Conservation (phyloP, 1,284 basidiomycete species). For the Trametes sp. region DNA sequence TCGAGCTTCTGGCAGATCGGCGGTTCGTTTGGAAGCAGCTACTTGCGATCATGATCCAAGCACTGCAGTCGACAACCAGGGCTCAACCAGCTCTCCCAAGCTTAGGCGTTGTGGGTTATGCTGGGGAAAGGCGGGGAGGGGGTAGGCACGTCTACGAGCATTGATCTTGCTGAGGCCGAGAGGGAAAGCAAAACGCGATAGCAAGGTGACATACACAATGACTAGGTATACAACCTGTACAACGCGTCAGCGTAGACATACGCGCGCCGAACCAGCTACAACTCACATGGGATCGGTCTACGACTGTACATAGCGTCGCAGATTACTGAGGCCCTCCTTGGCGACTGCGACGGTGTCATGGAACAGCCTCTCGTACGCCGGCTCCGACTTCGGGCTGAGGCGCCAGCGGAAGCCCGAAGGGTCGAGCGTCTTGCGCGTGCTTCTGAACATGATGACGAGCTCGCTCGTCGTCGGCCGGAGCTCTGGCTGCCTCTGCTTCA, state of each 20-base stretch:
- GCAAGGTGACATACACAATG: no score
- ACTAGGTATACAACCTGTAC: no score
- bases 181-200: no score
- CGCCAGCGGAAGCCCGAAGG: background rate
- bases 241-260: background rate
- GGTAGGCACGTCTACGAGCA: no score
- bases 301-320: conserved; percentile 19
- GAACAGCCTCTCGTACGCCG: conserved; percentile 8
- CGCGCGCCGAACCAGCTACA: background rate
- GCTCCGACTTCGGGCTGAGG: conserved; percentile 11
- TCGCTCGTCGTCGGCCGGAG: conserved; percentile 1
- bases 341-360: conserved; percentile 21
- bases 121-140: no score
- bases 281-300: background rate
- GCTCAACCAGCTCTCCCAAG: no score
- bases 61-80: no score
- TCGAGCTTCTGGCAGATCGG: no score
- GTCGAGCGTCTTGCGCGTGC: background rate
- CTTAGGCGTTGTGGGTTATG: no score
- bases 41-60: no score
- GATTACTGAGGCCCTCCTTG: conserved; percentile 11
- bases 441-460: conserved; percentile 3
- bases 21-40: no score
- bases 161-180: no score
- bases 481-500: background rate